Base-by-base conservation (phyloP, 2,329 filamentous ascomycete genomes). In the Colletotrichum euphorbiae region DNA sequence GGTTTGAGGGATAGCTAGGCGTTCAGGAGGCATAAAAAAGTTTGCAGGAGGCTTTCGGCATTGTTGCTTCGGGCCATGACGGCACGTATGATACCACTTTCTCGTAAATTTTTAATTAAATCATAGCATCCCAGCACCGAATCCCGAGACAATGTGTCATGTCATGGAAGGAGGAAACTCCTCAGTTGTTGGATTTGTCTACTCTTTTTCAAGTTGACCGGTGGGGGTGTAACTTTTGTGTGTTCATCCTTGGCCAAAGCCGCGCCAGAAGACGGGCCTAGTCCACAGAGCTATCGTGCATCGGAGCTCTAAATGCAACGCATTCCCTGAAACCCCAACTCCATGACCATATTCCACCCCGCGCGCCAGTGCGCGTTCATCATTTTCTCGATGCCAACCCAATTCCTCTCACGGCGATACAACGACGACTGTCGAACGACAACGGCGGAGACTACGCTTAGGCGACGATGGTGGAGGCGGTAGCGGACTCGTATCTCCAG, bases 401-500 rank as follows among this genome's bases (percentile, higher is more conserved):
- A 71, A 59, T 64, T 50, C 15, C 46, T 4, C 31, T 40, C 11
- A 15, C 33, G n/a, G 42, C 40, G 54, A 38, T 17, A 57, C 57
- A 31, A 57, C 19, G 33, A 58, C 17, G 38, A 59, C 9, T 52
- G 48, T 52, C 48, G 48, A 8, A 50, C 57, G 51, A 48, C 19
- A 13, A 38, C 36, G 36, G 13, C 36, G 36, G 8, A 13, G 17
- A 54, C 17, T 28, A 59, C 70, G 80, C 83, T 91, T 95, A 97
- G 84, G 94, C 90, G 83, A 97, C 94, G 78, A 97, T 87, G 81
- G 94, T 97, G 89, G 89, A 93, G 85, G 95, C 95, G 77, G 95
- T 98, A 82, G 95, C 93, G 83, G 89, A 93, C 92, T 98, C 95
- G 90, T 98, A 98, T 88, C 93, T 94, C 95, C 95, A 98, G 87